Percentiles rank a stretch among this genome's conserved stretches.
Conservation (phyloP, 192 early-diverging fungal species). For the Cetraspora pellucida region DNA sequence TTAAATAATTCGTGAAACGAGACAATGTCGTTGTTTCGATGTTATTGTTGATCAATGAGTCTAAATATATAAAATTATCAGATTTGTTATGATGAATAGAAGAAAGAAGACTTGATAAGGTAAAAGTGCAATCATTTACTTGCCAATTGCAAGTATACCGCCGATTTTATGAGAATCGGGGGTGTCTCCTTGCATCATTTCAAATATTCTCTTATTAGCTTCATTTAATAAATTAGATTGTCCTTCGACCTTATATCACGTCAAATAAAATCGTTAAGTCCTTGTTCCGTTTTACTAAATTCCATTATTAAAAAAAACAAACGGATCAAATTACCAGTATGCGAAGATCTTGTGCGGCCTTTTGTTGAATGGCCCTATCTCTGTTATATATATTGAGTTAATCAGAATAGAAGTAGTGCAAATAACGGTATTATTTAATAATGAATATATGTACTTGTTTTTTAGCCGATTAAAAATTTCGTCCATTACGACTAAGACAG, state of each 20-base stretch:
- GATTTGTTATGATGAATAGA: neutral
- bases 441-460: conserved; percentile 1
- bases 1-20: conserved; percentile 76
- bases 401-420: neutral
- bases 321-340: conserved; percentile 13
- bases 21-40: conserved; percentile 36
- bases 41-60: conserved; percentile 30
- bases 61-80: neutral
- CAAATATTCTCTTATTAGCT: conserved; percentile 34
- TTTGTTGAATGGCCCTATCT: conserved; percentile 19
- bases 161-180: conserved; percentile 27
- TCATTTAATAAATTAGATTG: conserved; percentile 34
- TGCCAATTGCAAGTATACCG: conserved; percentile 28
- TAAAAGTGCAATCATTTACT: neutral
- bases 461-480: conserved; percentile 17
- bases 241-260: conserved; percentile 27
- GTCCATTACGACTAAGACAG: neutral
- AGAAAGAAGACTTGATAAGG: neutral
- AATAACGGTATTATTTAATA: neutral
- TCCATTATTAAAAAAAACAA: neutral
- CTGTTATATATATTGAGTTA: neutral
- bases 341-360: conserved; percentile 19
- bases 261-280: neutral
- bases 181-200: conserved; percentile 35
- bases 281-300: neutral